Base-by-base conservation (phyloP, 441 rosid species). In the Codiaeum variegatum region DNA sequence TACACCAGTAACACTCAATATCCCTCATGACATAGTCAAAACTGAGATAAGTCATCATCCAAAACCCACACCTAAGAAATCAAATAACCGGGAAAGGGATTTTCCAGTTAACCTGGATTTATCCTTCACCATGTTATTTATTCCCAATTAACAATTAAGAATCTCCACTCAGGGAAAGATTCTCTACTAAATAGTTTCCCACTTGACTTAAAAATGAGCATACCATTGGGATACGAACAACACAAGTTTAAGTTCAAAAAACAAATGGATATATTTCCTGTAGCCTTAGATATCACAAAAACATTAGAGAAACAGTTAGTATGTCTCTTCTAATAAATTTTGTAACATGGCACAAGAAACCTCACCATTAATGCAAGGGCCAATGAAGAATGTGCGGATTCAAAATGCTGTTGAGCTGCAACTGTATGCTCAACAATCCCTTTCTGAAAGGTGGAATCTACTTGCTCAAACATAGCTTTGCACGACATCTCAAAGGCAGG, bases 401-500 rank as follows among this genome's bases (percentile, higher is more conserved):
- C 96, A 76, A 83, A 85, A 64, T 85, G 96, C 79, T 88, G 89
- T 74, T 90, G 96, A 67, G 88, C 84, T 47, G 87, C 81, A 79
- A 78, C 66, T 72, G 86, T 82, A 74, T 88, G 89, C 76, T 87
- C 76, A n/a, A 68, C 47, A 69, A 90, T 80, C 69, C 93, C 93
- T 58, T 85, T 87, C 75, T 82, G 91, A 68, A 90, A 81, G 71
- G 93, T 67, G 16, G 83, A 79, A 77, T 90, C 93, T 24, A 90
- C 85, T 80, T 87, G 91, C 77, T 88, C 90, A 63, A 90, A 90
- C 93, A 87, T 85, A 29, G 91, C 80, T 85, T 90, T 90, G 85
- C 96, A 90, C 49, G 93, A 84, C 82, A 82, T 75, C 82, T 90
- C 96, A 80, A 90, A 90, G 60, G 93, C 89, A 47, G 96, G 96